Percentiles rank a stretch among this genome's conserved stretches.
These are phyloP conservation scores for Neurospora sp. DNA, from an alignment of 495 filamentous ascomycete genomes.

Conservation along the genomic window DNA sequence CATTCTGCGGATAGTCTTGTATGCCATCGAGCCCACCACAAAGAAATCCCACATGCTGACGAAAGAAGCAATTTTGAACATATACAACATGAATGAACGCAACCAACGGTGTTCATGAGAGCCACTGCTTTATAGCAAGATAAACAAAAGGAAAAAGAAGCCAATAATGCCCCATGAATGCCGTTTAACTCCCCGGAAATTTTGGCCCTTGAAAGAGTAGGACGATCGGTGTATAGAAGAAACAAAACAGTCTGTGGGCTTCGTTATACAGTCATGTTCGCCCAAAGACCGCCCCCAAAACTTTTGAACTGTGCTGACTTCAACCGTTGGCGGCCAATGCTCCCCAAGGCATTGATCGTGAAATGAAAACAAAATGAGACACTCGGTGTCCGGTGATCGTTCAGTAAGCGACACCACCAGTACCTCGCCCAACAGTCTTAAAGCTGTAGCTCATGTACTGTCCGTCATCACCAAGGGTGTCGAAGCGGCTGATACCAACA, in stretches of 20 bases:
- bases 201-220: neutral
- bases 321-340: neutral
- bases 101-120: neutral
- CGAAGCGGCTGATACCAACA: slow-evolving; percentile 58
- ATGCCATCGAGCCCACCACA: neutral
- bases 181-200: neutral
- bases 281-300: neutral
- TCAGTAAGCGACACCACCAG: slow-evolving; percentile 26
- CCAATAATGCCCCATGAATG: neutral
- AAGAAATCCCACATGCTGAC: neutral
- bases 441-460: slow-evolving; percentile 36
- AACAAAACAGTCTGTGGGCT: neutral
- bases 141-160: neutral
- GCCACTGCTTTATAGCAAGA: neutral
- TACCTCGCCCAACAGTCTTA: slow-evolving; percentile 40
- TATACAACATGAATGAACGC: neutral
- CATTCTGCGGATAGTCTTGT: neutral
- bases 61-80: neutral
- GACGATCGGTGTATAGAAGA: neutral
- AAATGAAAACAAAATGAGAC: neutral
- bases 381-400: neutral
- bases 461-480: slow-evolving; percentile 49
- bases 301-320: neutral
- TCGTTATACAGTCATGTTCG: neutral
- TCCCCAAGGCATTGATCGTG: neutral